phyloP scores from a whole-genome alignment of 768 basidiomycete genomes.

The Calocera viscosa region DNA sequence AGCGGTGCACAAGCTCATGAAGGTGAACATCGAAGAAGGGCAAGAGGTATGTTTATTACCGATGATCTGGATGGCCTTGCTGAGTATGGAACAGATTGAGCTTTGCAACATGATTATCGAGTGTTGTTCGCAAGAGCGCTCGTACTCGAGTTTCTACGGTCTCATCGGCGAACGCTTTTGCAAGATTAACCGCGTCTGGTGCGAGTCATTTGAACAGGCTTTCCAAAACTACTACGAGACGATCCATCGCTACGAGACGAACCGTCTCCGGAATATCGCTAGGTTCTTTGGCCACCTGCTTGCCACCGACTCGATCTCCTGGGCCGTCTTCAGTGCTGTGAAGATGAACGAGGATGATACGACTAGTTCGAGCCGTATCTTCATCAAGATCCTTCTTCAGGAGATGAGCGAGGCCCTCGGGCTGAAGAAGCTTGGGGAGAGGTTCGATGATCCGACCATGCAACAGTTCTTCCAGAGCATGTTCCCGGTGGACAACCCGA shows the following conservation, averaged over 20 bases:
- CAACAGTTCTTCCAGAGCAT: conserved; percentile 59
- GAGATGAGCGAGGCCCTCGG: conserved; percentile 95
- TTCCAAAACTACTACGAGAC: conserved; percentile 88
- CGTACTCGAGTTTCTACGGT: conserved; percentile 95
- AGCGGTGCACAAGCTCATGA: conserved; percentile 94
- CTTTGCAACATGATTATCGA: conserved; percentile 98
- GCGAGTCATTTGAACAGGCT: conserved; percentile 73
- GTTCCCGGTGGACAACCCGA: conserved; percentile 95
- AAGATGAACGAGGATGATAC: conserved; percentile 97
- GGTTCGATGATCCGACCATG: conserved; percentile 82
- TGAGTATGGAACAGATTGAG: conserved; percentile 54
- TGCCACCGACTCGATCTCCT: conserved; percentile 75
- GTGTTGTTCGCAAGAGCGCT: conserved; percentile 98
- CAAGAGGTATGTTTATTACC: conserved; percentile 57
- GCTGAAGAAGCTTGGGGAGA: conserved; percentile 66
- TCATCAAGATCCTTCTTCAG: conserved; percentile 90
- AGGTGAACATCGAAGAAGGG: conserved; percentile 80
- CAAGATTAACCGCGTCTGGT: conserved; percentile 92
- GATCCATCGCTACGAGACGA: conserved; percentile 97
- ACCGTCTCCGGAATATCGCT: conserved; percentile 91
- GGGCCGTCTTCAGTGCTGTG: conserved; percentile 71
- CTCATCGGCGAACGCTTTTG: conserved; percentile 92
- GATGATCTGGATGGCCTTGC: background rate
- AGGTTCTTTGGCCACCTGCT: conserved; percentile 92
- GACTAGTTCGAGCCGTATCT: conserved; percentile 90